Evolutionary conservation across 495 filamentous ascomycete species (phyloP), one percentile per base, ranked within the genome.

Genomic region (Annulohypoxylon nitens): DNA sequence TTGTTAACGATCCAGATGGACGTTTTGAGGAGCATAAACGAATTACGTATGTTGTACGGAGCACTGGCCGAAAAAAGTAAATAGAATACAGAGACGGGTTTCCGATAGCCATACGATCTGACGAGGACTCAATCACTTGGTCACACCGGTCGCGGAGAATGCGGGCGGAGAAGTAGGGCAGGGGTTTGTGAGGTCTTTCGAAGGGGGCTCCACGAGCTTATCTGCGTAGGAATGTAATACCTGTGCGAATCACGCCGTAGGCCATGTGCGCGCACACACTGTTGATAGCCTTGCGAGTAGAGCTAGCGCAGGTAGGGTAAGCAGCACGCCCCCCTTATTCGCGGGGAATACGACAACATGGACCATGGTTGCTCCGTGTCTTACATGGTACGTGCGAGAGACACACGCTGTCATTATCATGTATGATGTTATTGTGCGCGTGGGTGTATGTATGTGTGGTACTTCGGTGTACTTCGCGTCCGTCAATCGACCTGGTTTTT

Each of bases 141-240:
- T 57, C 69, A 71, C 62, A 71, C 69, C 69, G 62, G 62, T 71
- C 37, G 62, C 55, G 39, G 55, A 43, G 53, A 33, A 34, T 51
- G 50, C 61, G 57, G 69, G 48, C 39, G 26, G 47, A 34, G 55
- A 66, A 57, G 71, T 37, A 33, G 34, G 18, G 16, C 54, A 33
- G 34, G 18, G 55, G 30, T 45, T 45, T 3, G 30, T n/a, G 30
- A 37, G 54, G 12, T 3, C 9, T 12, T 60, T 60, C 34, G 36
- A 50, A 61, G 53, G 45, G 61, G 61, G 63, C 66, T 63, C 66
- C 66, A 74, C 66, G 67, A 70, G 71, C 71, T 74, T 74, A 74
- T 74, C 71, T 74, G 12, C 25, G 71, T 69, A 74, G 71, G 71
- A 74, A 59, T 62, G 20, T 39, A 48, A 70, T 74, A 70, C 71